phyloP scores from a whole-genome alignment of 306 rosid species.

The Prunus mira region DNA sequence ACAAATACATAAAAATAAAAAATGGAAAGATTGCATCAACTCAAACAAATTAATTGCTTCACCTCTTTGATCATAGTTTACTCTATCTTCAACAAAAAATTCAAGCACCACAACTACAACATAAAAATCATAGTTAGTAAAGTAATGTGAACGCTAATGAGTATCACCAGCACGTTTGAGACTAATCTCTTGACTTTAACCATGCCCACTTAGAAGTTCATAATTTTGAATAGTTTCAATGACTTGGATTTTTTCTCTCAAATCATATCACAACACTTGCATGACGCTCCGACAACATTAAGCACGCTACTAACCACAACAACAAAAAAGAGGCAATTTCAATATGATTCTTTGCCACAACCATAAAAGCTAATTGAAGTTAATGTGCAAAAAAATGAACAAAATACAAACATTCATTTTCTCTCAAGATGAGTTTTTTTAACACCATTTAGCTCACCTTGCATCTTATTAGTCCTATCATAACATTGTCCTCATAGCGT shows the following conservation, averaged over 20 bases:
- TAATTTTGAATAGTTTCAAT: neutral
- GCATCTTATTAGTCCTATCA: too few relatives aligned
- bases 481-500: neutral
- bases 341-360: neutral
- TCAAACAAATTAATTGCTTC: neutral
- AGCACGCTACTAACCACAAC: neutral
- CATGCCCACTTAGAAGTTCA: neutral
- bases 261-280: neutral
- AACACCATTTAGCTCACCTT: too few relatives aligned
- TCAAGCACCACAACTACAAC: neutral
- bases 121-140: neutral
- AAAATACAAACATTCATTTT: neutral
- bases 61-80: neutral
- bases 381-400: neutral
- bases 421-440: too few relatives aligned
- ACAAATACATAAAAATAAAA: neutral
- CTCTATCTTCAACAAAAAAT: neutral
- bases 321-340: neutral
- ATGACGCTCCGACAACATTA: neutral
- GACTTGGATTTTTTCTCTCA: neutral
- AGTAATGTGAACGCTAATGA: neutral
- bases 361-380: neutral
- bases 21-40: neutral
- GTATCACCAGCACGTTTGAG: neutral
- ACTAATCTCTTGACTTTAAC: neutral